Base-by-base conservation (phyloP, 1,284 basidiomycete genomes). In the Microbotryomycetes sp. region DNA sequence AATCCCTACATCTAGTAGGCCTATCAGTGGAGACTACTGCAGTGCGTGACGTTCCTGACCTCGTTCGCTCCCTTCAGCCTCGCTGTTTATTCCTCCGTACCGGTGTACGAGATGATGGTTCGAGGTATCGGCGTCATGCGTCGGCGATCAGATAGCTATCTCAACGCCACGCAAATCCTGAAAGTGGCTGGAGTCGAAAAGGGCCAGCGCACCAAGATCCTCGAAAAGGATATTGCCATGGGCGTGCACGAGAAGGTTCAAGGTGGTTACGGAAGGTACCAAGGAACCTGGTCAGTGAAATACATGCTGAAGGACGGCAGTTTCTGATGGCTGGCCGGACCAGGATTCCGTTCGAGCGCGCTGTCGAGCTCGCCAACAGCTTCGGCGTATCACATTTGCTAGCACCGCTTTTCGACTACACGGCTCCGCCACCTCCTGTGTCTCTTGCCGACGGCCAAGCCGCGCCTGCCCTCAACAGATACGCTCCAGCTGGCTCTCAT, bases 181-280 rank as follows among this genome's bases (percentile, higher is more conserved):
- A 99, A 99, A 78, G 93, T 98, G 47, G 96, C 96, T 7, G 96
- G 96, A 47, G 88, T 98, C 62, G 91, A 96, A 77, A 99, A 99
- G 78, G 92, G 91, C 3, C 84, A 88, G 45, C 82, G 96, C 48
- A 97, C 94, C 24, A 97, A 97, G 82, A 97, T 97, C 61, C 81
- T 98, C 41, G 96, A 98, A 79, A 96, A 94, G 76, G 94, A 98
- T 78, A 90, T 99, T 65, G 69, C 70, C 46, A 88, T 88, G 50
- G 93, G 93, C 55, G 87, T 91, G 76, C 93, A 98, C 76, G 94
- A 99, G 77, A 98, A 98, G 76, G 91, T 99, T 13, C 96, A 99
- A 76, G 96, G 96, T 52, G 96, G 96, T 46, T 98, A 97, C 73
- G 96, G 96, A 48, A 97, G 97, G 78, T 99, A 97, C 76, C 96